Evolutionary conservation across 2,329 filamentous ascomycete species (phyloP).

Genomic region (Uncinocarpus reesii): DNA sequence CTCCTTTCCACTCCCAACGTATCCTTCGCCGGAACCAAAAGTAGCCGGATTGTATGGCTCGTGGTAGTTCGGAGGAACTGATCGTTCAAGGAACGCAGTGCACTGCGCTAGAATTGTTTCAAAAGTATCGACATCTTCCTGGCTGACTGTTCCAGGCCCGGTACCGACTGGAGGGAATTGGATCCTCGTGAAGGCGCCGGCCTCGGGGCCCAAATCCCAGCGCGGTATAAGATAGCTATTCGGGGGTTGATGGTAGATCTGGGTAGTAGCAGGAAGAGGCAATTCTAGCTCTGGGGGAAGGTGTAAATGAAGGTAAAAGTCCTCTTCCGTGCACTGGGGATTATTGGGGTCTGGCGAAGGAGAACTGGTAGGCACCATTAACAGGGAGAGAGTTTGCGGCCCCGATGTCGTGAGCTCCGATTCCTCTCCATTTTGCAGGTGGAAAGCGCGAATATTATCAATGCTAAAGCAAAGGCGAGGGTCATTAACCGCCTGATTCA

Average conservation of each 20-base stretch:
- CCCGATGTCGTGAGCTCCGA: conserved; percentile 71
- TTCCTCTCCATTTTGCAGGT: conserved; percentile 81
- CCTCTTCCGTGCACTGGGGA: conserved; percentile 59
- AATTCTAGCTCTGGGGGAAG: conserved; percentile 90
- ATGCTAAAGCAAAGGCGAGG: conserved; percentile 42
- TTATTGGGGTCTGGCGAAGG: conserved; percentile 50
- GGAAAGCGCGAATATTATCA: conserved; percentile 79
- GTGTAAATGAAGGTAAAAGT: conserved; percentile 94
- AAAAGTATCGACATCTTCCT: conserved; percentile 92
- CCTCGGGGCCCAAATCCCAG: conserved; percentile 83
- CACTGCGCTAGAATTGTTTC: conserved; percentile 97
- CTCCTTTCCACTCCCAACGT: conserved; percentile 43
- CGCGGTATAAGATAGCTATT: conserved; percentile 87
- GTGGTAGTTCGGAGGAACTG: conserved; percentile 47
- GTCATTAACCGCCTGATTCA: conserved; percentile 22
- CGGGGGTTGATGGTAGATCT: conserved; percentile 93
- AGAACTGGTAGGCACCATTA: conserved; percentile 91
- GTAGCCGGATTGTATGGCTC: conserved; percentile 65
- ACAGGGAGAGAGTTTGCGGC: conserved; percentile 78
- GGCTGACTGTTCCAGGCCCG: conserved; percentile 53
- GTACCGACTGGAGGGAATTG: conserved; percentile 71
- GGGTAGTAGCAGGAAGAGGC: conserved; percentile 84
- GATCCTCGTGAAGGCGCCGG: conserved; percentile 83
- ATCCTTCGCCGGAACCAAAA: conserved; percentile 70
- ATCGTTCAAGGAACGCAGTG: conserved; percentile 84